Evolutionary conservation across 1,139 yeast species (phyloP), one percentile per base, ranked within the genome.

Genomic region (Hanseniaspora gamundiae): DNA sequence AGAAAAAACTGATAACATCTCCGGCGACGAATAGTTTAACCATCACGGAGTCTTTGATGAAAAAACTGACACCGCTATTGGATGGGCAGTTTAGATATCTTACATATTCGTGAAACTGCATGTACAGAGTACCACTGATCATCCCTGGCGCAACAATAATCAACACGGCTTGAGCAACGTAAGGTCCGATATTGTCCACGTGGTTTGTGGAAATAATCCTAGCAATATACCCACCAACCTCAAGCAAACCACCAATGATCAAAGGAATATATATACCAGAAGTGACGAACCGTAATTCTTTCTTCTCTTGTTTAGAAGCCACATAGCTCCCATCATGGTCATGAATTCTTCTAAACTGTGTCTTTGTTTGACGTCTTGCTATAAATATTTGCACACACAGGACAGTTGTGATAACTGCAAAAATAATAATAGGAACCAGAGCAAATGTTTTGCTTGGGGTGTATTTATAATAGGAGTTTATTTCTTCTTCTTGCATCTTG

Each of bases 101-200:
- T 16, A 68, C 52, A 43, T 70, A 46, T 41, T 68, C 57, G 19
- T 69, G 70, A 45, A 70, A 64, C 2, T 60, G 42, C 74, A 71
- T 70, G 52, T 70, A 71, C 39, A 69, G 60, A 1, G 72, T 56
- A 1, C 73, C 74, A 1, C 74, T 70, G 47, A 62, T 61, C 38
- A 71, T 54, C 1, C 70, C 61, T 2, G 76, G 74, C 1, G 74
- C 70, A 26, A 71, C 55, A 40, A 70, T 56, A 26, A 69, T 50
- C 28, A 67, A 52, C 6, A 66, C 52, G 0, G 66, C 47, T 49
- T 69, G 73, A 7, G 61, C 51, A 35, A 66, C 58, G 48, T 61
- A 71, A 1, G 68, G 61, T 1, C 51, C 51, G n/a, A 65, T 48
- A 1, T 46, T 42, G 4, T 47, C 45, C 6, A 49, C 48, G 33